These are phyloP conservation scores for Boletales sp. DNA, from an alignment of 768 basidiomycete genomes.

Conservation along the genomic window DNA sequence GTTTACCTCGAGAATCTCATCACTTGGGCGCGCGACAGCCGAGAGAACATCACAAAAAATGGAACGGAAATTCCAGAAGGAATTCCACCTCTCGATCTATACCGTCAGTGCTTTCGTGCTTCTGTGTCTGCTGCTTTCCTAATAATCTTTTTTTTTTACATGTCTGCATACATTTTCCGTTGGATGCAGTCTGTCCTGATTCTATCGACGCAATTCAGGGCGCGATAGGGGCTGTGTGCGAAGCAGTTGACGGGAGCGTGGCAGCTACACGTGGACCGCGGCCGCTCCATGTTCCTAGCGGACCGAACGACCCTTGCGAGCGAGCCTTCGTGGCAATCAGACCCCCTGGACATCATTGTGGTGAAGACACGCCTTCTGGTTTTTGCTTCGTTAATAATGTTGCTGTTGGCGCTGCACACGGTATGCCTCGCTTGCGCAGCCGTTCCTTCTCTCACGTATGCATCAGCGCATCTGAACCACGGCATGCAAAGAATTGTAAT, in stretches of 20 bases:
- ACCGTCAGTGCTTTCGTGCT: constrained; percentile 47
- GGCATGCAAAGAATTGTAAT: constrained; percentile 77
- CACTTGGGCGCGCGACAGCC: constrained; percentile 57
- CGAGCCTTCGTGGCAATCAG: constrained; percentile 80
- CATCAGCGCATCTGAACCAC: constrained; percentile 74
- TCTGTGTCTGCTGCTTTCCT: not conserved
- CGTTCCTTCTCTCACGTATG: not conserved
- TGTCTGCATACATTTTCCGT: not conserved
- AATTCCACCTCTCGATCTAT: constrained; percentile 76
- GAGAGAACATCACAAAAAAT: constrained; percentile 55
- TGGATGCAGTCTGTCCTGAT: constrained; percentile 62
- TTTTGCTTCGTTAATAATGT: constrained; percentile 98
- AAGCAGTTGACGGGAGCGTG: constrained; percentile 77
- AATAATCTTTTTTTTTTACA: not conserved
- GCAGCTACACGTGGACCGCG: constrained; percentile 18
- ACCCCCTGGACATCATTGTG: constrained; percentile 94
- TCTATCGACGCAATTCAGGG: constrained; percentile 79
- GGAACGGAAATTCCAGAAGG: constrained; percentile 74
- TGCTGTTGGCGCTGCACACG: constrained; percentile 85
- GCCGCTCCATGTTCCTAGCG: not conserved
- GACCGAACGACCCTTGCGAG: constrained; percentile 20
- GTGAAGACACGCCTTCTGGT: constrained; percentile 83
- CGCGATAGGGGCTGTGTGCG: constrained; percentile 78
- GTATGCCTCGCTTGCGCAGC: constrained; percentile 36
- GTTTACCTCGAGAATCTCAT: constrained; percentile 62